Evolutionary conservation across 2,329 filamentous ascomycete species (phyloP).

Genomic region (Juglanconis juglandina): DNA sequence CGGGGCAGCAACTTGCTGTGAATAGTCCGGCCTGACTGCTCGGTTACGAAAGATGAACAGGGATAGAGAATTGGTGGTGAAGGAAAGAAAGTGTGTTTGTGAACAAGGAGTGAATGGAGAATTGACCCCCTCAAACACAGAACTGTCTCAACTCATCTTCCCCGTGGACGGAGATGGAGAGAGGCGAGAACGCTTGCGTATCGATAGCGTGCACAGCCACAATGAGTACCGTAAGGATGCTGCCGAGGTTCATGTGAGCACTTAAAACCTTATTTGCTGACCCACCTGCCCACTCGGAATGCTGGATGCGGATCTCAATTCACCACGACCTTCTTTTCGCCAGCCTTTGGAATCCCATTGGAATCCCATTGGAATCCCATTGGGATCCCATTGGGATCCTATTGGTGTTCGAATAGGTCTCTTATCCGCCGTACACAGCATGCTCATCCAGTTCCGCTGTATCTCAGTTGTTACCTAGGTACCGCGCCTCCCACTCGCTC

Average conservation of each 20-base stretch:
- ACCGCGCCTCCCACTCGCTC: slow-evolving; percentile 41
- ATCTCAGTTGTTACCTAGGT: neutral
- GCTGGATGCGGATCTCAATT: too few species aligned
- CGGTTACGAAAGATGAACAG: neutral
- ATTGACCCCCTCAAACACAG: neutral
- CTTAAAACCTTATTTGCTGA: neutral
- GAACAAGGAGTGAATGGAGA: neutral
- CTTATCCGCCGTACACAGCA: too few species aligned
- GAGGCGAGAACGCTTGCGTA: neutral
- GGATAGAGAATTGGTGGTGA: neutral
- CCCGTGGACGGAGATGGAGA: neutral
- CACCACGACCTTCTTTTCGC: neutral
- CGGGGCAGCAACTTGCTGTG: too few species aligned
- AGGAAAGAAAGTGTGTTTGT: neutral
- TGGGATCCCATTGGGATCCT: too few species aligned
- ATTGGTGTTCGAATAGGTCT: too few species aligned
- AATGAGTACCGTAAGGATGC: neutral
- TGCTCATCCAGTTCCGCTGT: neutral
- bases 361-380: too few species aligned
- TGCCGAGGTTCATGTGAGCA: neutral
- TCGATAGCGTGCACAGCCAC: slow-evolving; percentile 1
- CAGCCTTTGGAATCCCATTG: too few species aligned
- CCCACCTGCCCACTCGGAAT: too few species aligned
- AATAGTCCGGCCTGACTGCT: neutral
- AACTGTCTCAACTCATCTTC: slow-evolving; percentile 7